These are phyloP conservation scores for Arachis monticola DNA, from an alignment of 331 rosid genomes.

Conservation along the genomic window DNA sequence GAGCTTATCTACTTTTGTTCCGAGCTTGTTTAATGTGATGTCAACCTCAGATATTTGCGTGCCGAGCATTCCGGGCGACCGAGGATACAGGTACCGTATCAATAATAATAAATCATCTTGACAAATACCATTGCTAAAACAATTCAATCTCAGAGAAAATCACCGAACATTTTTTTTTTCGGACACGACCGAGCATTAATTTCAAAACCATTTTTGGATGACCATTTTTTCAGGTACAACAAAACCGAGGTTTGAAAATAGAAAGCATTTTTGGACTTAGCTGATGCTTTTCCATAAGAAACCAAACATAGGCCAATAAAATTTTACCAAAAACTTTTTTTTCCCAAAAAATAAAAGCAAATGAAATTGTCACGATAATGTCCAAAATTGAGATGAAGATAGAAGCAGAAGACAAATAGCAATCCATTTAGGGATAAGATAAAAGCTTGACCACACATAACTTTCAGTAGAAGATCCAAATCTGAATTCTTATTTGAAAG, in stretches of 20 bases:
- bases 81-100: too few relatives aligned
- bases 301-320: constrained; percentile 1
- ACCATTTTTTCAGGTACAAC: too few relatives aligned
- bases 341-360: neutral
- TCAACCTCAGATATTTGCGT: too few relatives aligned
- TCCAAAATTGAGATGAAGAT: constrained; percentile 34
- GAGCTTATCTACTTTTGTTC: too few relatives aligned
- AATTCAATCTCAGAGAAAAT: neutral
- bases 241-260: neutral
- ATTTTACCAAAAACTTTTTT: neutral
- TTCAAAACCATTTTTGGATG: constrained; percentile 1
- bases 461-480: constrained; percentile 44
- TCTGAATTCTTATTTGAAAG: constrained; percentile 32
- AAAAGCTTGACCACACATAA: constrained; percentile 47
- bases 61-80: too few relatives aligned
- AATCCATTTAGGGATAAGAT: constrained; percentile 43
- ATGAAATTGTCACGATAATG: constrained; percentile 14
- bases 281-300: constrained; percentile 14
- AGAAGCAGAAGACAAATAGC: constrained; percentile 44
- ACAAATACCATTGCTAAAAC: neutral
- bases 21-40: too few relatives aligned
- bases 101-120: neutral
- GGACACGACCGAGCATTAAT: neutral
- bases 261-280: neutral
- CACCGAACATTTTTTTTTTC: neutral